Evolutionary conservation across 805 yeast species (phyloP).

Genomic region (Hanseniaspora singularis): DNA sequence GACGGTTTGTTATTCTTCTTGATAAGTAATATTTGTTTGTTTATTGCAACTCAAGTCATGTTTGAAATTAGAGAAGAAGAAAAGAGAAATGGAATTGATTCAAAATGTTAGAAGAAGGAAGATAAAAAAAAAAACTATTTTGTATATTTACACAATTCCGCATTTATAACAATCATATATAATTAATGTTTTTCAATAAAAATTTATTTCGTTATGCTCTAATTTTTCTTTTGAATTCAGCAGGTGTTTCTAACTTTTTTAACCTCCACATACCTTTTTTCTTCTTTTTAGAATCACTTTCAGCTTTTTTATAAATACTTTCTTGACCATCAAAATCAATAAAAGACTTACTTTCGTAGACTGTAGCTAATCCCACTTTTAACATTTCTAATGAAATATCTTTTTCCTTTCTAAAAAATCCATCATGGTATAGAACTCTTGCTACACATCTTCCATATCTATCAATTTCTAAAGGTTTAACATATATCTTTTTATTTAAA

Average conservation of each 20-base stretch:
- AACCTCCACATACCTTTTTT: constrained; percentile 62
- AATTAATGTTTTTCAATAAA: too few relatives aligned
- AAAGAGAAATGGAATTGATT: constrained; percentile 66
- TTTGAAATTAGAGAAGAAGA: constrained; percentile 84
- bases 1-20: constrained; percentile 55
- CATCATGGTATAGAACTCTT: constrained; percentile 43
- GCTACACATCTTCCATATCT: constrained; percentile 86
- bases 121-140: neutral
- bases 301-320: constrained; percentile 44
- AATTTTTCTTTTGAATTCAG: constrained; percentile 53
- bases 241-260: constrained; percentile 53
- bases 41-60: constrained; percentile 85
- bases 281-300: constrained; percentile 43
- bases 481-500: constrained; percentile 53
- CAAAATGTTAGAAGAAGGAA: constrained; percentile 42
- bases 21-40: constrained; percentile 51
- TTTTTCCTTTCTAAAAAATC: constrained; percentile 43
- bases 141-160: neutral
- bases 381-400: constrained; percentile 87
- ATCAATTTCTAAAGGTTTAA: constrained; percentile 71
- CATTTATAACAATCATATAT: too few relatives aligned
- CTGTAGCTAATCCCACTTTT: constrained; percentile 67
- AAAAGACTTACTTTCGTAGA: constrained; percentile 60
- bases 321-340: constrained; percentile 83
- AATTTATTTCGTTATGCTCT: too few relatives aligned